Percentiles rank a stretch among this genome's conserved stretches.
Evolutionary conservation across 2,329 filamentous ascomycete genomes (phyloP).

Genomic region (Venturia oleaginea): DNA sequence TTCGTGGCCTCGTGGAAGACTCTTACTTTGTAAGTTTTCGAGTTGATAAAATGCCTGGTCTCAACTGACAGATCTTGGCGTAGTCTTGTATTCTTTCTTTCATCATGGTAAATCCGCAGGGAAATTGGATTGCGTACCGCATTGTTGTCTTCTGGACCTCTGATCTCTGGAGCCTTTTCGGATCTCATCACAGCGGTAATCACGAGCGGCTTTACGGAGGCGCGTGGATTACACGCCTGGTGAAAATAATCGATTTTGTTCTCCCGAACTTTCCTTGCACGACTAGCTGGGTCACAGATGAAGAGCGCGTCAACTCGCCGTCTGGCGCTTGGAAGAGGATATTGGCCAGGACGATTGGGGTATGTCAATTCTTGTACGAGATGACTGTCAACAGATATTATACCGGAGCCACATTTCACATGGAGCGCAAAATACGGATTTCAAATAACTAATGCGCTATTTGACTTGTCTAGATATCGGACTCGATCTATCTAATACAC

Average conservation of each 20-base stretch:
- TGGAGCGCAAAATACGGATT: too few relatives aligned
- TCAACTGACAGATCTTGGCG: constrained; percentile 28
- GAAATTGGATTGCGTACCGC: constrained; percentile 59
- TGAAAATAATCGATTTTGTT: constrained; percentile 39
- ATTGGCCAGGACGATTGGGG: constrained; percentile 33
- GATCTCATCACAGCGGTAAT: constrained; percentile 54
- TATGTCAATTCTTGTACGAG: too few relatives aligned
- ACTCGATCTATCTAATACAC: too few relatives aligned
- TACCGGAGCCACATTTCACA: too few relatives aligned
- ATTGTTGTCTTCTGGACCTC: constrained; percentile 56
- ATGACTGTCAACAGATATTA: too few relatives aligned
- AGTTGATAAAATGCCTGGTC: constrained; percentile 23
- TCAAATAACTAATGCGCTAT: too few relatives aligned
- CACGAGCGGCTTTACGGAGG: constrained; percentile 53
- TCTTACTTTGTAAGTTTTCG: constrained; percentile 34
- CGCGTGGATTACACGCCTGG: constrained; percentile 51
- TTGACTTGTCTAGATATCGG: too few relatives aligned
- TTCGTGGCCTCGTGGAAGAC: constrained; percentile 32
- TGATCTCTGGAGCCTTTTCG: constrained; percentile 64
- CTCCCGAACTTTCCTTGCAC: constrained; percentile 58
- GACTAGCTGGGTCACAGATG: constrained; percentile 30
- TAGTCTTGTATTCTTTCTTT: constrained; percentile 54
- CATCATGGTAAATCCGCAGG: constrained; percentile 60
- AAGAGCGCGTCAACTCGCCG: constrained; percentile 30
- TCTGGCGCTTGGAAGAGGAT: constrained; percentile 29